phyloP scores from a whole-genome alignment of 1,139 yeast genomes.

The Arxiozyma slooffiae region DNA sequence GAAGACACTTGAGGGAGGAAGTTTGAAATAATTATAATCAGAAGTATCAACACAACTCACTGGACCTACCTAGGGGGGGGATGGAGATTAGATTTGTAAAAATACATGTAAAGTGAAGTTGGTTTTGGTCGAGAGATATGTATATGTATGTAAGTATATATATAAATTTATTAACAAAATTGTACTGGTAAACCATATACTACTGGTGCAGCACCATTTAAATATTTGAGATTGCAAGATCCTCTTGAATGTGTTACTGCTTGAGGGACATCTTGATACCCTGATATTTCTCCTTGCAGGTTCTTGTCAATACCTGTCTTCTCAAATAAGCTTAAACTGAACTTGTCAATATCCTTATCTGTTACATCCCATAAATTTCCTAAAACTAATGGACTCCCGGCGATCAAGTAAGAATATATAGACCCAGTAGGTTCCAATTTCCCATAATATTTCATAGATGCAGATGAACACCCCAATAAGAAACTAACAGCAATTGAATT shows the following conservation, averaged over 20 bases:
- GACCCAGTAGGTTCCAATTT: constrained; percentile 68
- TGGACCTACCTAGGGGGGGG: not conserved
- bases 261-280: constrained; percentile 8
- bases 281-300: constrained; percentile 2
- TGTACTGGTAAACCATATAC: constrained; percentile 62
- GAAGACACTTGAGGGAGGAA: too few species aligned
- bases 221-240: constrained; percentile 51
- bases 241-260: constrained; percentile 54
- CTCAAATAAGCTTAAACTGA: constrained; percentile 50
- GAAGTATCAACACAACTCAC: not conserved
- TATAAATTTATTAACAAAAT: constrained; percentile 5
- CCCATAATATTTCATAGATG: constrained; percentile 51
- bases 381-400: constrained; percentile 73
- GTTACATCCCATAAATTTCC: constrained; percentile 96
- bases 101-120: too few species aligned
- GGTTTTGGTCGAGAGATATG: too few species aligned
- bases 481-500: constrained; percentile 54
- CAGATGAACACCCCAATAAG: constrained; percentile 89
- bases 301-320: constrained; percentile 45
- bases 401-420: constrained; percentile 60
- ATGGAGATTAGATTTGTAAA: not conserved
- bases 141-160: not conserved
- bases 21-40: too few species aligned
- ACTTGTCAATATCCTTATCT: constrained; percentile 84
- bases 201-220: constrained; percentile 79